Percentiles rank a stretch among this genome's conserved stretches.
phyloP scores from a whole-genome alignment of 208 protist genomes.

The Acanthamoeba healyi region DNA sequence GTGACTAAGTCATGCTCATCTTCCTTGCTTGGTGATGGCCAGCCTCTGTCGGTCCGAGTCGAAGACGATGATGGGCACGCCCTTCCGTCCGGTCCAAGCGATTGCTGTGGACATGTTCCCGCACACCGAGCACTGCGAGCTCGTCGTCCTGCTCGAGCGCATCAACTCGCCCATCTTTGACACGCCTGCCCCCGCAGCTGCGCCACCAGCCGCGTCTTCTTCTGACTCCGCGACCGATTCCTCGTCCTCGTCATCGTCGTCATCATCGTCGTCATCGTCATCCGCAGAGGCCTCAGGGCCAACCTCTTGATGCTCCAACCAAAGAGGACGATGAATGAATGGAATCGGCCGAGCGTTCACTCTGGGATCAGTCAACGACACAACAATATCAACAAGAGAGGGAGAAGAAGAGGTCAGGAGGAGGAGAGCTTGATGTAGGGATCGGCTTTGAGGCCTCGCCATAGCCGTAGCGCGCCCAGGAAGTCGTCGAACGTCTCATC shows the following conservation, averaged over 20 bases:
- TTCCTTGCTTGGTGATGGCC: neutral
- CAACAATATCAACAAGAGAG: too few species aligned
- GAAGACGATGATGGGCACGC: conserved; percentile 87
- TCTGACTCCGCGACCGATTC: neutral
- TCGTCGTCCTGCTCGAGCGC: conserved; percentile 93
- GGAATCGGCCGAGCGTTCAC: neutral
- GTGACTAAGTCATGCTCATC: neutral
- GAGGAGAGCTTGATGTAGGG: neutral
- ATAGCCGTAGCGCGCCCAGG: conserved; percentile 70
- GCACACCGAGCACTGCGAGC: conserved; percentile 96
- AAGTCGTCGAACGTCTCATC: conserved; percentile 74
- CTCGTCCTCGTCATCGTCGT: neutral
- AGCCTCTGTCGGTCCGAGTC: conserved; percentile 84
- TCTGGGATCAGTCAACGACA: too few species aligned
- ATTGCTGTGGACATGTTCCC: conserved; percentile 97
- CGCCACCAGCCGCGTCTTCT: neutral
- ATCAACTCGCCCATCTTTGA: conserved; percentile 43
- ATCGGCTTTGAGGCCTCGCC: conserved; percentile 34
- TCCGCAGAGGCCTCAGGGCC: too few species aligned
- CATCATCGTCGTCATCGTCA: neutral
- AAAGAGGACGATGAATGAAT: neutral
- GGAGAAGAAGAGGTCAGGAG: too few species aligned
- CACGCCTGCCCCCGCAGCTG: neutral
- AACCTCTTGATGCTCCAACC: too few species aligned
- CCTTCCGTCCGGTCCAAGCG: conserved; percentile 92